Evolutionary conservation across 1,284 basidiomycete genomes (phyloP).

Genomic region (Pascua sp.): DNA sequence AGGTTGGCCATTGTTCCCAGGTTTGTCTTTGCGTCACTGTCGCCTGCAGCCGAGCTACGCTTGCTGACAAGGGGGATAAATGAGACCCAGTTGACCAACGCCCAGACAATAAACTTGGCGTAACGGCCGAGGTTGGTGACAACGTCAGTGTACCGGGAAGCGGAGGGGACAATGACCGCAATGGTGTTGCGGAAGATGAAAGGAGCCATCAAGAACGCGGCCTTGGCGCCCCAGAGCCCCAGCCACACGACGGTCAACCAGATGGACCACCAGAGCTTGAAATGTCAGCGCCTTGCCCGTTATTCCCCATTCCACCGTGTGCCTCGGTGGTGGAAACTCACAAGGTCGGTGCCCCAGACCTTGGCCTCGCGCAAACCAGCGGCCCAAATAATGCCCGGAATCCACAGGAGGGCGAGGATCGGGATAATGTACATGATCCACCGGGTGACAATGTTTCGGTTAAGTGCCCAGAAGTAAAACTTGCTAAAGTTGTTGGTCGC

Average conservation of each 20-base stretch:
- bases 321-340: conserved; percentile 38
- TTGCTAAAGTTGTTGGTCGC: conserved; percentile 41
- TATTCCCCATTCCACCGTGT: background rate
- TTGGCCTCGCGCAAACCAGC: conserved; percentile 59
- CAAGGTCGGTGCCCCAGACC: conserved; percentile 50
- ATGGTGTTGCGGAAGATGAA: conserved; percentile 60
- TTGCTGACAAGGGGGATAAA: conserved; percentile 48
- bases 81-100: conserved; percentile 62
- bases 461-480: conserved; percentile 70
- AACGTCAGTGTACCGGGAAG: conserved; percentile 73
- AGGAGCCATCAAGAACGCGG: conserved; percentile 62
- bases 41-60: conserved; percentile 22
- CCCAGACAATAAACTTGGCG: conserved; percentile 68
- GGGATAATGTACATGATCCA: conserved; percentile 79
- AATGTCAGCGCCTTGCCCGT: too few species aligned
- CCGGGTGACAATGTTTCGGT: conserved; percentile 70
- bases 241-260: conserved; percentile 76
- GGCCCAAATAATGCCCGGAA: conserved; percentile 64
- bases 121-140: conserved; percentile 61
- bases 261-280: conserved; percentile 73
- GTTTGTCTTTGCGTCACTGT: conserved; percentile 17
- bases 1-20: conserved; percentile 24
- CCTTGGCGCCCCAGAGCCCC: conserved; percentile 80
- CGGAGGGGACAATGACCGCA: conserved; percentile 66
- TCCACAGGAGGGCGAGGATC: conserved; percentile 67